These are phyloP conservation scores for Dalbergia cochinchinensis DNA, from an alignment of 306 rosid genomes.

Conservation along the genomic window DNA sequence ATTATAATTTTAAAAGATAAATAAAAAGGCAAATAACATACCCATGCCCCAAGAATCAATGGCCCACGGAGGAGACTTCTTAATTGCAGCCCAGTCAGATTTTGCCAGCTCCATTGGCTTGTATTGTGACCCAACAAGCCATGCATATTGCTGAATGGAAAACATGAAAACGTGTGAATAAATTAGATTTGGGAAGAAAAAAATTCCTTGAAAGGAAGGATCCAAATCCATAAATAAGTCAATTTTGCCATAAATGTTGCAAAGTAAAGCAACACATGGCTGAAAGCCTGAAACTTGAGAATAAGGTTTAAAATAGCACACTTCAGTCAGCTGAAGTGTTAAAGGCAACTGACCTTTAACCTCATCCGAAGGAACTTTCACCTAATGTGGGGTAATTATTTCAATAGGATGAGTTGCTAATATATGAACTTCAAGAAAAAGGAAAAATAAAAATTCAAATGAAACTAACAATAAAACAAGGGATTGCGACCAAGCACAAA, in stretches of 20 bases:
- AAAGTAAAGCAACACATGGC: constrained; percentile 32
- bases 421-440: constrained; percentile 32
- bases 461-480: constrained; percentile 32
- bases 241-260: constrained; percentile 9
- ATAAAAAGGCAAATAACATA: constrained; percentile 52
- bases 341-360: constrained; percentile 22
- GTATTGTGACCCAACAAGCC: constrained; percentile 97
- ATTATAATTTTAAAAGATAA: constrained; percentile 28
- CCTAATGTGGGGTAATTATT: constrained; percentile 27
- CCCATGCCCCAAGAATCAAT: constrained; percentile 99
- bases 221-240: not conserved
- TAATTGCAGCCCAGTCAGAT: constrained; percentile 89
- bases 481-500: constrained; percentile 35
- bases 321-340: constrained; percentile 16
- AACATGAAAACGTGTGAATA: constrained; percentile 44
- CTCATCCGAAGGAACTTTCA: constrained; percentile 16
- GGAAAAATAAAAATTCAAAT: not conserved
- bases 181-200: constrained; percentile 12
- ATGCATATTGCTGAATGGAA: constrained; percentile 85
- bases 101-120: constrained; percentile 86
- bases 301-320: constrained; percentile 17
- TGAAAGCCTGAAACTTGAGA: constrained; percentile 43
- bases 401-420: constrained; percentile 28
- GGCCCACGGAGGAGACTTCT: constrained; percentile 96
- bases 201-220: constrained; percentile 25